A percentile compares a stretch with the other conserved stretches of the same genome.
Conservation (phyloP, 352 stramenopile genomes). For the Globisporangium perplexum region DNA sequence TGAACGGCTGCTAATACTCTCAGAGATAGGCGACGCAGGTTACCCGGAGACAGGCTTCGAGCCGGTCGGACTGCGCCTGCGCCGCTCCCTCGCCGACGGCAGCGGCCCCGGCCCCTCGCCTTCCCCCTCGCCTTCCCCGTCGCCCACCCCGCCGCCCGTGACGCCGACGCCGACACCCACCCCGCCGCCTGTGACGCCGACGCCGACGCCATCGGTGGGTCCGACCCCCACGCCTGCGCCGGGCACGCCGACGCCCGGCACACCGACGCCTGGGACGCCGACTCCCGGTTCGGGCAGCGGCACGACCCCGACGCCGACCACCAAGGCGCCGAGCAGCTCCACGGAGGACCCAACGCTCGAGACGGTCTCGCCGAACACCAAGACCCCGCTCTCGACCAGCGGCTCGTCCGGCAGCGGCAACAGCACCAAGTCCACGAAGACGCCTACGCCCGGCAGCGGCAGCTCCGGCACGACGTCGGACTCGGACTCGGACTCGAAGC, state of each 20-base stretch:
- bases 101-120: conserved; percentile 2
- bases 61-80: conserved; percentile 8
- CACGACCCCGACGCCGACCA: conserved; percentile 4
- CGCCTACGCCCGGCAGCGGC: background rate
- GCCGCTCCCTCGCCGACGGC: conserved; percentile 7
- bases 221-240: conserved; percentile 14
- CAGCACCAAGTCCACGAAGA: conserved; percentile 6
- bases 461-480: conserved; percentile 1
- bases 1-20: background rate
- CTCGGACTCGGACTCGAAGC: conserved; percentile 26
- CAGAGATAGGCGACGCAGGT: conserved; percentile 16
- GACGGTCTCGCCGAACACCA: conserved; percentile 2
- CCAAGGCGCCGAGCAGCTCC: background rate
- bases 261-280: conserved; percentile 3
- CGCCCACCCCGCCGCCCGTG: background rate
- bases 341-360: background rate
- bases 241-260: conserved; percentile 8
- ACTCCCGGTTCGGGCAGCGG: background rate
- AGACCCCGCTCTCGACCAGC: background rate
- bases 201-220: conserved; percentile 10
- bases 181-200: conserved; percentile 6
- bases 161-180: conserved; percentile 11
- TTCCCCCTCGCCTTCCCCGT: conserved; percentile 14
- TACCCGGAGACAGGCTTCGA: conserved; percentile 10
- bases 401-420: conserved; percentile 5